Evolutionary conservation across 192 early-diverging fungal genomes (phyloP).

Genomic region (Fimicolochytrium jonesii): DNA sequence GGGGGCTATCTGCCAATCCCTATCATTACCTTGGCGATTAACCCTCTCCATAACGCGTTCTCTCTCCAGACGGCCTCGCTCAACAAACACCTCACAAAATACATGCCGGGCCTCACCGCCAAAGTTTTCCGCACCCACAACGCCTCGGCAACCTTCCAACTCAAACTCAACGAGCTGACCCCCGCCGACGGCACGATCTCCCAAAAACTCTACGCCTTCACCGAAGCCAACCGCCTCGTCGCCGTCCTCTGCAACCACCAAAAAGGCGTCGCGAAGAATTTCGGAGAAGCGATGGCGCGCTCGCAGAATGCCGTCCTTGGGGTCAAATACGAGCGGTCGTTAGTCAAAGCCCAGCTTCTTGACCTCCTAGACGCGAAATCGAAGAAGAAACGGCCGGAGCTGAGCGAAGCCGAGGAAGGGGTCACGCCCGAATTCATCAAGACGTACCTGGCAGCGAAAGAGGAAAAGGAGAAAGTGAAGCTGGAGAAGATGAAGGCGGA

Average conservation of each 20-base stretch:
- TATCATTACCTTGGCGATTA: no score
- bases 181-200: conserved; percentile 60
- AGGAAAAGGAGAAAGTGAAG: conserved; percentile 22
- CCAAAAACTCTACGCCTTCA: conserved; percentile 90
- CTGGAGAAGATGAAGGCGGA: conserved; percentile 18
- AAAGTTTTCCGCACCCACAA: conserved; percentile 99
- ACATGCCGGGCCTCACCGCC: conserved; percentile 90
- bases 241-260: conserved; percentile 99
- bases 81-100: conserved; percentile 83
- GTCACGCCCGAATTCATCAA: no score
- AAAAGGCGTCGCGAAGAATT: conserved; percentile 80
- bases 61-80: conserved; percentile 67
- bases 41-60: no score
- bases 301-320: no score
- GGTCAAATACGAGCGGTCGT: conserved; percentile 81
- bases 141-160: conserved; percentile 89
- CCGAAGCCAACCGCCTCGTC: conserved; percentile 92
- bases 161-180: conserved; percentile 71
- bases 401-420: conserved; percentile 65
- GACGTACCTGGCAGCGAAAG: no score
- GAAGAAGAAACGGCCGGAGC: conserved; percentile 70
- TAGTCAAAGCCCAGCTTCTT: conserved; percentile 65
- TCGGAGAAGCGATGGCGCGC: conserved; percentile 39
- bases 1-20: no score
- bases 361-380: conserved; percentile 68